Percentiles rank a stretch among this genome's conserved stretches.
Evolutionary conservation across 345 rosid genomes (phyloP).

Genomic region (Aurinia saxatilis): DNA sequence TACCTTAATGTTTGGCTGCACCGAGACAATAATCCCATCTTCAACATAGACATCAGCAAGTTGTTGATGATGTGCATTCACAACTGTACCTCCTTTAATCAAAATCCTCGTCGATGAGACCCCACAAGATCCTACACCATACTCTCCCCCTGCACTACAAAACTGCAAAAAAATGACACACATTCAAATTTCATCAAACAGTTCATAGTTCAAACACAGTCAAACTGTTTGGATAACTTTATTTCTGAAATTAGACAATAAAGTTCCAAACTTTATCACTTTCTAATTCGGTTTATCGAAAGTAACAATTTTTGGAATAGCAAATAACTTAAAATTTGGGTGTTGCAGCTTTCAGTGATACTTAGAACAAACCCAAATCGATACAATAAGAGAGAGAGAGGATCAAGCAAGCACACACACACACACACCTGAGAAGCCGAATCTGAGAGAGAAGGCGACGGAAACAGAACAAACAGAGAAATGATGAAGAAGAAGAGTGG

Average conservation of each 20-base stretch:
- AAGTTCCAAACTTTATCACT: background rate
- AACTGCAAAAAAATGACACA: slow-evolving; percentile 55
- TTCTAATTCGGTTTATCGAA: background rate
- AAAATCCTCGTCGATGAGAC: slow-evolving; percentile 50
- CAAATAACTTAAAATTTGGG: background rate
- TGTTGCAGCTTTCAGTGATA: background rate
- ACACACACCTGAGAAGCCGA: slow-evolving; percentile 29
- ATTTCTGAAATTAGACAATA: background rate
- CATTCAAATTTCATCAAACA: background rate
- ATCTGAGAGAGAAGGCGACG: slow-evolving; percentile 13
- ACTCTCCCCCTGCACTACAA: slow-evolving; percentile 47
- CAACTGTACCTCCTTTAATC: slow-evolving; percentile 87
- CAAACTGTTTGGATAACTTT: background rate
- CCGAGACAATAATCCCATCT: slow-evolving; percentile 63
- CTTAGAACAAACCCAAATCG: background rate
- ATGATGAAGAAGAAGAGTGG: slow-evolving; percentile 3
- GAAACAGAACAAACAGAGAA: slow-evolving; percentile 15
- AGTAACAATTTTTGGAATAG: background rate
- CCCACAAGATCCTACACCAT: slow-evolving; percentile 42
- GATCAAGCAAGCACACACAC: slow-evolving; percentile 9
- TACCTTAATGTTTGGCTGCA: slow-evolving; percentile 66
- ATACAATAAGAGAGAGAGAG: background rate
- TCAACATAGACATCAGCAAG: slow-evolving; percentile 86
- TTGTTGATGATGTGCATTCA: slow-evolving; percentile 78
- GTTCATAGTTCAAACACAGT: background rate